phyloP scores from a whole-genome alignment of 1,284 basidiomycete species.

The Trichosporon sp. region DNA sequence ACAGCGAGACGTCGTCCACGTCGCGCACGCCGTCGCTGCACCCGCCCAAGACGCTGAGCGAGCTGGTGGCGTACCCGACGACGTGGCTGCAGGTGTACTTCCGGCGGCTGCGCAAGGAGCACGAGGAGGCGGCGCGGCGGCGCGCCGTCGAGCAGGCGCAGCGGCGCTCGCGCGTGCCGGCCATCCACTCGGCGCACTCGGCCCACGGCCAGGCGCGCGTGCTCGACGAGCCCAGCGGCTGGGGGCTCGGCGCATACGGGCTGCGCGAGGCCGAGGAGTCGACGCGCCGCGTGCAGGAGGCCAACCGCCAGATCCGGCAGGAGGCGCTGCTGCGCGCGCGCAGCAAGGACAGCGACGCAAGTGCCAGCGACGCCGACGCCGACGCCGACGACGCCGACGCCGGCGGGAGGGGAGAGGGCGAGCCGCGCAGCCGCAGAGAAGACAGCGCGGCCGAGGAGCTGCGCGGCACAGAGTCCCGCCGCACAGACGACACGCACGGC shows the following conservation, averaged over 20 bases:
- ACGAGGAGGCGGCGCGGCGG: conserved; percentile 45
- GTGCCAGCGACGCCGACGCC: background rate
- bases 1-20: conserved; percentile 45
- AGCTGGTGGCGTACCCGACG: conserved; percentile 41
- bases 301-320: conserved; percentile 35
- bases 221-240: conserved; percentile 45
- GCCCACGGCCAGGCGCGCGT: background rate
- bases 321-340: conserved; percentile 23
- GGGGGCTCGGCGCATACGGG: conserved; percentile 68
- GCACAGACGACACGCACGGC: background rate
- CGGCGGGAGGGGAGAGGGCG: background rate
- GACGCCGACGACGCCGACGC: too few relatives aligned
- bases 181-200: conserved; percentile 9
- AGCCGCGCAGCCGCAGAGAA: background rate
- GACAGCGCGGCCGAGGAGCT: background rate
- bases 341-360: conserved; percentile 55
- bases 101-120: conserved; percentile 43
- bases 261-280: conserved; percentile 53
- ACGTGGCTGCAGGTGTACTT: conserved; percentile 45
- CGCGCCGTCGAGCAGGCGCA: conserved; percentile 43
- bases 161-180: conserved; percentile 37
- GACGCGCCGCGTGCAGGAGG: conserved; percentile 37
- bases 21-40: conserved; percentile 44
- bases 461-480: background rate
- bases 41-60: conserved; percentile 31